Base-by-base conservation (phyloP, 2,329 filamentous ascomycete genomes). In the Mycosphaerella sp. region DNA sequence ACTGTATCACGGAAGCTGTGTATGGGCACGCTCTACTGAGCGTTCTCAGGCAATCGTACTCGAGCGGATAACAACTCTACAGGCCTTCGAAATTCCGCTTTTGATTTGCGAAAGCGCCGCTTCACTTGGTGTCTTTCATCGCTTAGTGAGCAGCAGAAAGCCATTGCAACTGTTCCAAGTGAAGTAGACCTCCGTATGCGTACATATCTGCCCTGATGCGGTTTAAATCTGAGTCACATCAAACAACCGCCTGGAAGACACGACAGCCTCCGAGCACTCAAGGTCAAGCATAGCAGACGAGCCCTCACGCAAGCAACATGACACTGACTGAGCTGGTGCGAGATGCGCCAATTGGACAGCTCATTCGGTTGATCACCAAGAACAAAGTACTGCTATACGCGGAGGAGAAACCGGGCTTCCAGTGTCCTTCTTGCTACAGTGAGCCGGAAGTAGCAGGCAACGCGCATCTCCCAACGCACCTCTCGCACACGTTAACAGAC, bases 261-360 rank as follows among this genome's bases (percentile, higher is more conserved):
- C 13, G 9, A 10, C 3, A 5, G 4, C 13, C 13, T 4, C 30
- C 30, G 30, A 32, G 4, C 13, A 10, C 30, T 32, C 9, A 5
- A 32, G 3, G 4, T 4, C 30, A 5, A 32, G 13, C 30, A n/a
- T 7, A 7, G 9, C 30, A 10, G 9, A 7, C 30, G 13, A n/a
- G 30, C 3, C 9, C 13, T n/a, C 30, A 32, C 9, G 13, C 30
- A 32, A 32, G 30, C 30, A 32, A 10, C 9, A 32, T 32, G 30
- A 32, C 30, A 32, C 30, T 32, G 9, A 45, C 37, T 36, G 45
- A 49, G 9, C 55, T 75, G 4, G 68, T 83, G 50, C 71, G 79
- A 63, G 80, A 83, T 50, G 74, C 80, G 53, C 74, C 80, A 25
- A 59, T 82, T 55, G 81, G 81, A 58, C 79, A 83, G 58, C 58